Percentiles rank a stretch among this genome's conserved stretches.
Conservation (phyloP, 1,284 basidiomycete genomes). For the Ustilago xerochloae region DNA sequence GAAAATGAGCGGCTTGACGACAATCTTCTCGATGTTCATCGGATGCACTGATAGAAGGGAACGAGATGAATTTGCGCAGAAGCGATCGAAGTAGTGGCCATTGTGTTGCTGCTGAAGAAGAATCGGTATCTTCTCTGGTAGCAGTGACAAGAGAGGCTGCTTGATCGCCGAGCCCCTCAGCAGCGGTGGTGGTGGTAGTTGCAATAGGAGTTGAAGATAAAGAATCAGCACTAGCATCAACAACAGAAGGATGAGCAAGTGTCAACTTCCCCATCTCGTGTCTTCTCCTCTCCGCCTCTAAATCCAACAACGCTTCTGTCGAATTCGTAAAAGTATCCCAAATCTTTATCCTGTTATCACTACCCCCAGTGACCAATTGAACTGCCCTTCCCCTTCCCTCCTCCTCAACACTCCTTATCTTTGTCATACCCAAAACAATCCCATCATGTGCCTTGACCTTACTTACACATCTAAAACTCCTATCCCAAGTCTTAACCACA, state of each 20-base stretch:
- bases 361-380: constrained; percentile 54
- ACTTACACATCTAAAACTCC: constrained; percentile 61
- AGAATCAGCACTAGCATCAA: constrained; percentile 2
- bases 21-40: constrained; percentile 79
- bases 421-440: constrained; percentile 28
- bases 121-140: background rate
- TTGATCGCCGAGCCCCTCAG: constrained; percentile 8
- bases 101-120: constrained; percentile 7
- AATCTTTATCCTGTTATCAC: constrained; percentile 62
- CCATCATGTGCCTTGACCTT: constrained; percentile 47
- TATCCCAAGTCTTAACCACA: constrained; percentile 51
- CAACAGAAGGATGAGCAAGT: too few species aligned
- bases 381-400: background rate
- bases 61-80: constrained; percentile 85
- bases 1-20: constrained; percentile 61
- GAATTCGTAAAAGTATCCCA: constrained; percentile 36
- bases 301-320: background rate
- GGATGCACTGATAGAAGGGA: constrained; percentile 82
- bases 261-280: constrained; percentile 24
- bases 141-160: constrained; percentile 9
- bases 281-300: constrained; percentile 1
- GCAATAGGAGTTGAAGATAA: constrained; percentile 14
- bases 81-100: constrained; percentile 73
- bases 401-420: constrained; percentile 10
- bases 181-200: background rate